phyloP scores from a whole-genome alignment of 2,329 filamentous ascomycete genomes.

The Pyrenophora tritici-repentis region DNA sequence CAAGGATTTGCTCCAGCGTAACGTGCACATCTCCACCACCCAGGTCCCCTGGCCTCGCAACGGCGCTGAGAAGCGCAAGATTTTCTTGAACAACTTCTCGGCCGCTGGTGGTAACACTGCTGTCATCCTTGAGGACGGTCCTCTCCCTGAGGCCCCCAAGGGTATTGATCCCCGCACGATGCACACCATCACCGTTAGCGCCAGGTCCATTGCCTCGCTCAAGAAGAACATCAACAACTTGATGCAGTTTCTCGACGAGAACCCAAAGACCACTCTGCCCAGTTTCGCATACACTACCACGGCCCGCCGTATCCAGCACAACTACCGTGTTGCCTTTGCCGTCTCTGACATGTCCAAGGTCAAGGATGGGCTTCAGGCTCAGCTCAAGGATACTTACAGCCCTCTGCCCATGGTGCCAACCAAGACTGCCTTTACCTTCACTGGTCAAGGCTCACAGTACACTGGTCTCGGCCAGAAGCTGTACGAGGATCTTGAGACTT shows the following conservation, averaged over 20 bases:
- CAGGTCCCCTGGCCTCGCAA: conserved; percentile 55
- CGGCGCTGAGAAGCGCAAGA: conserved; percentile 54
- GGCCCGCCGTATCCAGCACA: conserved; percentile 59
- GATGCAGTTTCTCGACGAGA: conserved; percentile 53
- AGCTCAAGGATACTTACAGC: conserved; percentile 57
- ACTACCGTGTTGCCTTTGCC: conserved; percentile 57
- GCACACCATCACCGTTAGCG: conserved; percentile 56
- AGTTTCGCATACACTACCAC: conserved; percentile 59
- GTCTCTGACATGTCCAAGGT: conserved; percentile 55
- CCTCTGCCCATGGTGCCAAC: conserved; percentile 59
- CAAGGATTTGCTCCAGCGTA: conserved; percentile 57
- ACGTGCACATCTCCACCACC: conserved; percentile 57
- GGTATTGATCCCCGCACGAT: conserved; percentile 53
- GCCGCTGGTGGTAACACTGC: conserved; percentile 61
- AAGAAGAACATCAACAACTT: conserved; percentile 58
- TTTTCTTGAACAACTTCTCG: conserved; percentile 61
- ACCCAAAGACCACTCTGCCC: conserved; percentile 53
- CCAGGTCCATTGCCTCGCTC: conserved; percentile 56
- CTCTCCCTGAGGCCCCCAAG: conserved; percentile 49
- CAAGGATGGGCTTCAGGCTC: conserved; percentile 52
- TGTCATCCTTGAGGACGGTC: conserved; percentile 58
- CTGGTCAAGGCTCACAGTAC: conserved; percentile 59
- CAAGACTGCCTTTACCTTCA: conserved; percentile 59
- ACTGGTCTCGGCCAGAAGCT: conserved; percentile 57
- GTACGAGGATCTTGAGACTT: conserved; percentile 55